Percentiles rank a stretch among this genome's conserved stretches.
Conservation (phyloP, 139 green algal genomes). For the Pleodorina starrii region DNA sequence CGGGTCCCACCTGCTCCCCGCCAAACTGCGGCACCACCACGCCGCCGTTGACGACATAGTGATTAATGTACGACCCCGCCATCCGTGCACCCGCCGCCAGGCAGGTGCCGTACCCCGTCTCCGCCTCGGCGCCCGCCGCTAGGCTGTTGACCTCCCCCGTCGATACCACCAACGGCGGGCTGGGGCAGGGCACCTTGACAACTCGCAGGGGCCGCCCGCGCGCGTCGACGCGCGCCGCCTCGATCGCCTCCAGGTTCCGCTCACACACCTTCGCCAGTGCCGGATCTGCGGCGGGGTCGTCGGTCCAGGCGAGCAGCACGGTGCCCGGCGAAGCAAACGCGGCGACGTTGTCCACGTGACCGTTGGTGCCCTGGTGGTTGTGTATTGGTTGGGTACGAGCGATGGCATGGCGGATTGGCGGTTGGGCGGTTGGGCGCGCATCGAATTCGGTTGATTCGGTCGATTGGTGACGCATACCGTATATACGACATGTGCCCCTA, state of each 20-base stretch:
- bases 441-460: too few relatives aligned
- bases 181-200: constrained; percentile 73
- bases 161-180: neutral
- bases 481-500: too few relatives aligned
- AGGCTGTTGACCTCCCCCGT: neutral
- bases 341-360: constrained; percentile 86
- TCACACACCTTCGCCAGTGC: constrained; percentile 35
- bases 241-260: constrained; percentile 53
- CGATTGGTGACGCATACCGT: too few relatives aligned
- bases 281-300: constrained; percentile 75
- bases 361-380: constrained; percentile 73
- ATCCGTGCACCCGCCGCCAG: constrained; percentile 50
- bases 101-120: neutral
- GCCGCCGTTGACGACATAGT: constrained; percentile 77
- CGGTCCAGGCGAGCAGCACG: constrained; percentile 79
- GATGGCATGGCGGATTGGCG: too few relatives aligned
- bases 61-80: constrained; percentile 80
- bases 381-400: too few relatives aligned
- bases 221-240: constrained; percentile 63
- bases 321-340: constrained; percentile 80
- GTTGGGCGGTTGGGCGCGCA: too few relatives aligned
- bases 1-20: constrained; percentile 9
- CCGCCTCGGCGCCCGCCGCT: neutral
- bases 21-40: constrained; percentile 71
- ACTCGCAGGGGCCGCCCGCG: constrained; percentile 73